Evolutionary conservation across 306 rosid genomes (phyloP).

Genomic region (Cercis canadensis): DNA sequence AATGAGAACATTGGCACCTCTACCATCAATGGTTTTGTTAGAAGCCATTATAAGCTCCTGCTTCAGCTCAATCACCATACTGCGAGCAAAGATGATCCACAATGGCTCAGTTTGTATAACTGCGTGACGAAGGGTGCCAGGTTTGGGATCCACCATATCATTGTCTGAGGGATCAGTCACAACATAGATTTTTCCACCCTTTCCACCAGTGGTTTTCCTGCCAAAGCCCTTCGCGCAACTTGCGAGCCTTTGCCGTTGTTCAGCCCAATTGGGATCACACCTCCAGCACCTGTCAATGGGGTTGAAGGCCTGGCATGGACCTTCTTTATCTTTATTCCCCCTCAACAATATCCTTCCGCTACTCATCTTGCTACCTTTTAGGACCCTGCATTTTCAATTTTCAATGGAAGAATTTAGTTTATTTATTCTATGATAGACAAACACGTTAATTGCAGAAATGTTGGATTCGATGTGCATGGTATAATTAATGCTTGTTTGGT

Average conservation of each 20-base stretch:
- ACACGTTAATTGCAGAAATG: too few relatives aligned
- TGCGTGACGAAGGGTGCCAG: constrained; percentile 59
- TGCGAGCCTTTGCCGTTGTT: constrained; percentile 49
- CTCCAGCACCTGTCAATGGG: constrained; percentile 67
- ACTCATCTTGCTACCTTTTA: too few relatives aligned
- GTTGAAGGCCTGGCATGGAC: constrained; percentile 51
- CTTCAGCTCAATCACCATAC: constrained; percentile 48
- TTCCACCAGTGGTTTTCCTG: constrained; percentile 46
- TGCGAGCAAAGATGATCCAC: constrained; percentile 52
- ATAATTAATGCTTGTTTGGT: too few relatives aligned
- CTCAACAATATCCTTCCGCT: too few relatives aligned
- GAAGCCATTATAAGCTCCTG: constrained; percentile 50
- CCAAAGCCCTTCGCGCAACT: constrained; percentile 55
- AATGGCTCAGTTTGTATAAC: constrained; percentile 46
- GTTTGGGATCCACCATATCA: constrained; percentile 47
- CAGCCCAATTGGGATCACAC: constrained; percentile 53
- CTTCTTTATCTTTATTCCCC: background rate
- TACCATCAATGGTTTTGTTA: constrained; percentile 59
- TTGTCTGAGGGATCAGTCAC: constrained; percentile 52
- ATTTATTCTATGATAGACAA: too few relatives aligned
- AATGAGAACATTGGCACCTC: constrained; percentile 53
- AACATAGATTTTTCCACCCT: constrained; percentile 43
- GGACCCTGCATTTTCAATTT: too few relatives aligned
- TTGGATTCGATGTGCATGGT: too few relatives aligned
- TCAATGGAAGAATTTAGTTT: too few relatives aligned